phyloP scores from a whole-genome alignment of 2,329 filamentous ascomycete species.

The Sporothrix luriei region DNA sequence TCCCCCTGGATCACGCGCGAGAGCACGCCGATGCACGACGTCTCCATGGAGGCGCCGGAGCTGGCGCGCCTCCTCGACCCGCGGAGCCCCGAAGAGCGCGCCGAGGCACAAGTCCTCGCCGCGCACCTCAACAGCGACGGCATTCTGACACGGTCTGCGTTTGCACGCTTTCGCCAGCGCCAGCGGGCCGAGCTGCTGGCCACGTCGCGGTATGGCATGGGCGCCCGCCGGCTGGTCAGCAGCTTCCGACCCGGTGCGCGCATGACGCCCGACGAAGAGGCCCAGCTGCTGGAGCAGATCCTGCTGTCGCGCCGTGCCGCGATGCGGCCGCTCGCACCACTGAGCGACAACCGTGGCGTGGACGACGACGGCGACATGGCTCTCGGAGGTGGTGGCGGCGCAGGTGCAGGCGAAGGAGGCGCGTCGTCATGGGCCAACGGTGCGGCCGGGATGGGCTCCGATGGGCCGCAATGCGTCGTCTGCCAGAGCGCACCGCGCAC shows the following conservation, averaged over 20 bases:
- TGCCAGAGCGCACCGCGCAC: slow-evolving; percentile 85
- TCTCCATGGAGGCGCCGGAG: slow-evolving; percentile 65
- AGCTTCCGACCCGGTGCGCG: slow-evolving; percentile 44
- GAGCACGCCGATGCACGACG: slow-evolving; percentile 62
- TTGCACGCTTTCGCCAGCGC: slow-evolving; percentile 66
- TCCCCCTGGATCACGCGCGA: slow-evolving; percentile 47
- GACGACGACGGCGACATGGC: not conserved
- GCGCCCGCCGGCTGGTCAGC: slow-evolving; percentile 37
- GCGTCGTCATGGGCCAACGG: slow-evolving; percentile 64
- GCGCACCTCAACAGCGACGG: slow-evolving; percentile 72
- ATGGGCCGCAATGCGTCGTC: slow-evolving; percentile 85
- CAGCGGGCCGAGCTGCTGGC: slow-evolving; percentile 70
- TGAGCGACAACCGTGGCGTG: not conserved
- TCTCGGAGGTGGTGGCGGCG: slow-evolving; percentile 23
- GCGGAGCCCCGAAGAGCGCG: slow-evolving; percentile 71
- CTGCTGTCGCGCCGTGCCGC: slow-evolving; percentile 55
- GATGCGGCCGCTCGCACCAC: slow-evolving; percentile 22
- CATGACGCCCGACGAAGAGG: slow-evolving; percentile 61
- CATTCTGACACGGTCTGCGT: slow-evolving; percentile 81
- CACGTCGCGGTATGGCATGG: slow-evolving; percentile 37
- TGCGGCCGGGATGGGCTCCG: slow-evolving; percentile 69
- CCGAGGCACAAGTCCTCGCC: slow-evolving; percentile 79
- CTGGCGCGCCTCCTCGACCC: slow-evolving; percentile 83
- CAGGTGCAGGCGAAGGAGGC: slow-evolving; percentile 12
- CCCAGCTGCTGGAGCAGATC: slow-evolving; percentile 62